A percentile compares a stretch with the other conserved stretches of the same genome.
Evolutionary conservation across 495 filamentous ascomycete genomes (phyloP).

Genomic region (Hypoxylon fuscum): DNA sequence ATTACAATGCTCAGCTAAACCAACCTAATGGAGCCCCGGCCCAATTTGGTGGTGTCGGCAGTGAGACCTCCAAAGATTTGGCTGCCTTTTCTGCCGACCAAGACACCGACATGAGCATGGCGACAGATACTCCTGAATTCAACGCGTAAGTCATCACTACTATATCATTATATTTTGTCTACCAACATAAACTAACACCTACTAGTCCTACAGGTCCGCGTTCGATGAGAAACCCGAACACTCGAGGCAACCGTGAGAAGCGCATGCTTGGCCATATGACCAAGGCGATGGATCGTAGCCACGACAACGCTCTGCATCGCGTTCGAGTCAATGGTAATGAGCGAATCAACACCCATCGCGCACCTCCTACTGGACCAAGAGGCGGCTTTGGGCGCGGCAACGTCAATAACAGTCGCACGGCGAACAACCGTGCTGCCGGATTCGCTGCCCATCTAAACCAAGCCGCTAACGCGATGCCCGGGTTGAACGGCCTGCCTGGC

Average conservation of each 20-base stretch:
- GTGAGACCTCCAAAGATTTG: slow-evolving; percentile 33
- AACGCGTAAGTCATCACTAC: slow-evolving; percentile 69
- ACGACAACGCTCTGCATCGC: slow-evolving; percentile 80
- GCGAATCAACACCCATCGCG: slow-evolving; percentile 80
- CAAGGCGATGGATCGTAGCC: slow-evolving; percentile 80
- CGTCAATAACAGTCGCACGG: slow-evolving; percentile 57
- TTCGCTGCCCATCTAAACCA: slow-evolving; percentile 55
- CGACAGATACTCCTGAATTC: slow-evolving; percentile 55
- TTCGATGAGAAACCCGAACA: slow-evolving; percentile 83
- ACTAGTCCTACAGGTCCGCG: slow-evolving; percentile 90
- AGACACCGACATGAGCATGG: slow-evolving; percentile 76
- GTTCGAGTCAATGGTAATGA: slow-evolving; percentile 78
- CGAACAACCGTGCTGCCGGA: slow-evolving; percentile 52
- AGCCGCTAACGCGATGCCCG: slow-evolving; percentile 44
- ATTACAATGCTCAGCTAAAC: slow-evolving; percentile 71
- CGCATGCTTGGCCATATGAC: slow-evolving; percentile 89
- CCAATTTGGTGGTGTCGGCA: slow-evolving; percentile 26
- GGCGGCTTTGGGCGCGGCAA: slow-evolving; percentile 57
- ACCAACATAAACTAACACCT: slow-evolving; percentile 39
- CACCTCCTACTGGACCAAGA: slow-evolving; percentile 77
- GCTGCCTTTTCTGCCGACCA: slow-evolving; percentile 46
- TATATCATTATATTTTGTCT: slow-evolving; percentile 1
- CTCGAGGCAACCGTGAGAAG: slow-evolving; percentile 66
- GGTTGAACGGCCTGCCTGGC: slow-evolving; percentile 43
- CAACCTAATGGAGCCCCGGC: slow-evolving; percentile 53